Base-by-base conservation (phyloP, 2,329 filamentous ascomycete genomes). In the Cladosporium cucumerinum region DNA sequence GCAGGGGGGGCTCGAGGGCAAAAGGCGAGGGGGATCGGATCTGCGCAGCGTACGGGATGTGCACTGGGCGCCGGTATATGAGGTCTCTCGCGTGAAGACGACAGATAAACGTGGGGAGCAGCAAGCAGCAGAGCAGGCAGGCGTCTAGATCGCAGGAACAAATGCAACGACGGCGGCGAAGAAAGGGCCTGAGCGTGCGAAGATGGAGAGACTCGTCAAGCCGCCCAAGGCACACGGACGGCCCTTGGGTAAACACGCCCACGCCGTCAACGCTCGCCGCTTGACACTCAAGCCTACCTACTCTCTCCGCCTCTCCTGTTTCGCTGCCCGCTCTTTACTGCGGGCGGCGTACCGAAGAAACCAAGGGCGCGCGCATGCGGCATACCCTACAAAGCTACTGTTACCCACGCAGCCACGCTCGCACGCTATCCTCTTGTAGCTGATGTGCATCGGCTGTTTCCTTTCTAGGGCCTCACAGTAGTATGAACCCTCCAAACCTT, bases 1-100 rank as follows among this genome's bases (percentile, higher is more conserved):
- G 48, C 48, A 51, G 48, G 48, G 51, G 30, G 26, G 23, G 39
- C 39, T 46, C 39, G 39, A 46, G 39, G 39, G n/a, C n/a, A n/a
- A 46, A 46, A 10, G 39, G 39, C 36, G 36, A 43, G 36, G 18
- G 39, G 39, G 39, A 21, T 46, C 39, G 39, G 39, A 46, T 46
- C 39, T 46, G 39, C 39, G n/a, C 39, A 21, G 51, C 28, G 28
- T 30, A 18, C 51, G 51, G 49, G 26, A 28, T 30, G 51, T 30
- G 51, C 51, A n/a, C 51, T 30, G 26, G 30, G 51, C 51, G 30
- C 26, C 26, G 26, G 51, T 54, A 32, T 54, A 54, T 54, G 51
- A 54, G 51, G 39, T 46, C 32, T 46, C 51, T 54, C 28, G 54
- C 54, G 54, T 57, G 54, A 57, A 57, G 54, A 57, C 51, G 28